A percentile compares a stretch with the other conserved stretches of the same genome.
Conservation (phyloP, 805 yeast species). For the Priceomyces castillae region DNA sequence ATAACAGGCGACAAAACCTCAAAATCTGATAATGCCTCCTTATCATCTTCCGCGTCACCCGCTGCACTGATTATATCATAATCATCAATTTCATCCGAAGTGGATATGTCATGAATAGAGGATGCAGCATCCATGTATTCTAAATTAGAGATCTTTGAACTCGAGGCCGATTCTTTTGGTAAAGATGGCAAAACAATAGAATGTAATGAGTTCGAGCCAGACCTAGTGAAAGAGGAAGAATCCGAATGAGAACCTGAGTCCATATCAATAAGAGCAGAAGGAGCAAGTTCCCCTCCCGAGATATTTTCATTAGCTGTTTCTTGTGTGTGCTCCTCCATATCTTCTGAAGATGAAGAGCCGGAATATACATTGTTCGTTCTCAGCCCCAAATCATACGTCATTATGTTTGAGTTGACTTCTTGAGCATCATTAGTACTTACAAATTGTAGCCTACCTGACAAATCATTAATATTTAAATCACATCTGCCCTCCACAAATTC, state of each 20-base stretch:
- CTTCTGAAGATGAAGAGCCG: neutral
- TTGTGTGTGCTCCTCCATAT: neutral
- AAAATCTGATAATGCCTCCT: slow-evolving; percentile 30
- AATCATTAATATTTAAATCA: slow-evolving; percentile 19
- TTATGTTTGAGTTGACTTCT: neutral
- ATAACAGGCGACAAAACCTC: slow-evolving; percentile 33
- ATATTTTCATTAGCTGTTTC: neutral
- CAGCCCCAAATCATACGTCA: neutral
- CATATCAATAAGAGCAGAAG: neutral
- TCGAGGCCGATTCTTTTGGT: slow-evolving; percentile 24
- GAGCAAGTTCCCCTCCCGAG: neutral
- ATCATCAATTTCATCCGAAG: slow-evolving; percentile 17
- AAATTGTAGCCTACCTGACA: slow-evolving; percentile 21
- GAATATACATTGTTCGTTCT: neutral
- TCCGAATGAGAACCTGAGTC: neutral
- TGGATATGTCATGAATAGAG: slow-evolving; percentile 6
- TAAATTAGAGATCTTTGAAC: slow-evolving; percentile 13
- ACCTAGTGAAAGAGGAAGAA: neutral
- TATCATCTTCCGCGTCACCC: slow-evolving; percentile 28
- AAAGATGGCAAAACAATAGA: slow-evolving; percentile 31
- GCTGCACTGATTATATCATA: slow-evolving; percentile 33
- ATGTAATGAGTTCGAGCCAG: slow-evolving; percentile 18
- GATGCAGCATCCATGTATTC: slow-evolving; percentile 22
- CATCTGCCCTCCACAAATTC: slow-evolving; percentile 17
- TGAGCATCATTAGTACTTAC: neutral